Conservation (phyloP, 2,329 filamentous ascomycete genomes). For the Teratosphaeria destructans region DNA sequence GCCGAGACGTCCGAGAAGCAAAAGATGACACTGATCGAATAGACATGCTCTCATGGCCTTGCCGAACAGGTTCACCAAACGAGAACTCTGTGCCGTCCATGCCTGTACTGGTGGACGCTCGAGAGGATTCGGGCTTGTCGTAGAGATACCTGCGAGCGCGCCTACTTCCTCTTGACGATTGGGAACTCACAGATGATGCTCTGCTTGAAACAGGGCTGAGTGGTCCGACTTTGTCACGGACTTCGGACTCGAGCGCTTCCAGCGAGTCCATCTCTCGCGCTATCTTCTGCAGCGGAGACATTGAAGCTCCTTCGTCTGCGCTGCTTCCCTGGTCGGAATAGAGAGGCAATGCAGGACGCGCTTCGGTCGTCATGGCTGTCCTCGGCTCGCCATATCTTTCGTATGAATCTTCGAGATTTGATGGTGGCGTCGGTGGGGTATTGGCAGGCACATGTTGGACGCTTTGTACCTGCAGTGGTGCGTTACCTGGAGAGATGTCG, state of each 20-base stretch:
- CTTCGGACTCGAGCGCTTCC: conserved; percentile 42
- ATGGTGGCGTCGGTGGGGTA: conserved; percentile 70
- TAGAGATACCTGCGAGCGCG: conserved; percentile 35
- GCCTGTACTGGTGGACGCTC: conserved; percentile 22
- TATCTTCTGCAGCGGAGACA: conserved; percentile 66
- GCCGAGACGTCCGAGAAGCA: conserved; percentile 25
- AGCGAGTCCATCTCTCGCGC: conserved; percentile 58
- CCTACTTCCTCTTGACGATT: conserved; percentile 37
- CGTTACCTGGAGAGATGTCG: conserved; percentile 64
- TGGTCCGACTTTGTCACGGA: conserved; percentile 53
- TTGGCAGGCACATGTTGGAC: conserved; percentile 75
- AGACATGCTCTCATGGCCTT: conserved; percentile 30
- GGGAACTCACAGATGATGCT: conserved; percentile 51
- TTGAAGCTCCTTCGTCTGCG: conserved; percentile 49
- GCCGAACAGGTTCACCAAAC: conserved; percentile 18
- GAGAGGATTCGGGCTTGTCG: conserved; percentile 32
- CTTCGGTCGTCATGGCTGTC: conserved; percentile 16
- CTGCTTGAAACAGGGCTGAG: conserved; percentile 58
- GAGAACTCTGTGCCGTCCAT: conserved; percentile 31
- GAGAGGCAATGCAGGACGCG: conserved; percentile 24
- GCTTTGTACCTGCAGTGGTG: conserved; percentile 69
- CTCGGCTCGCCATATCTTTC: conserved; percentile 31
- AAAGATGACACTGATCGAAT: conserved; percentile 41
- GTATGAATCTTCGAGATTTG: conserved; percentile 63
- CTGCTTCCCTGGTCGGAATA: conserved; percentile 57